A percentile compares a stretch with the other conserved stretches of the same genome.
phyloP scores from a whole-genome alignment of 352 stramenopile species.

The Pythium myriotylum region DNA sequence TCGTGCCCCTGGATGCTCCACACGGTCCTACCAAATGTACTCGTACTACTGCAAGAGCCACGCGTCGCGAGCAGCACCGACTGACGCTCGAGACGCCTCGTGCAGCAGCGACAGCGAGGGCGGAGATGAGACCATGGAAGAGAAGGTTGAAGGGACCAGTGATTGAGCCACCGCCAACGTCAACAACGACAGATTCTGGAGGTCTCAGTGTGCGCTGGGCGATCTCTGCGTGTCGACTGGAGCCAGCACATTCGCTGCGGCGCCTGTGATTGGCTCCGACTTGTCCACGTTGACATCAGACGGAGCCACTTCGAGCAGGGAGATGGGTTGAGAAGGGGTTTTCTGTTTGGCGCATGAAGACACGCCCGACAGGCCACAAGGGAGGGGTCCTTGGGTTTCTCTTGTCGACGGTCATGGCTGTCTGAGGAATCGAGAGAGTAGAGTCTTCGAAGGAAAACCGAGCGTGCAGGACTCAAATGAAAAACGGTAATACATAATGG shows the following conservation, averaged over 20 bases:
- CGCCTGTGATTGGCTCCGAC: conserved; percentile 1
- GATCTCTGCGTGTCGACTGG: conserved; percentile 3
- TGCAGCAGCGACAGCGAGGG: not conserved
- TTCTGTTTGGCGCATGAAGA: too few species aligned
- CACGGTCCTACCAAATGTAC: conserved; percentile 24
- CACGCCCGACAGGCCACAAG: too few species aligned
- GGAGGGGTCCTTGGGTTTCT: too few species aligned
- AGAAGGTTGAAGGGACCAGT: not conserved
- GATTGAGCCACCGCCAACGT: too few species aligned
- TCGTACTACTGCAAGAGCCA: conserved; percentile 27
- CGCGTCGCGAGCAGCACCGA: not conserved
- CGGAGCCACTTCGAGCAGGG: not conserved
- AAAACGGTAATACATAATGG: too few species aligned
- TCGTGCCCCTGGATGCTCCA: conserved; percentile 18
- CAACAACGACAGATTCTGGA: too few species aligned
- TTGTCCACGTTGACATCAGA: conserved; percentile 7
- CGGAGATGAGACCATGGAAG: conserved; percentile 3
- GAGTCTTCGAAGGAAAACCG: too few species aligned
- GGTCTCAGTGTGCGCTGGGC: conserved; percentile 1
- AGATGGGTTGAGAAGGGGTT: not conserved
- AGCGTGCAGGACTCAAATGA: too few species aligned
- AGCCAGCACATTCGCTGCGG: not conserved
- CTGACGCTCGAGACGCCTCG: too few species aligned
- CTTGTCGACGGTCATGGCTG: too few species aligned
- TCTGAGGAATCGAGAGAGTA: too few species aligned